A percentile compares a stretch with the other conserved stretches of the same genome.
Evolutionary conservation across 176 grass and related monocot genomes (phyloP).

Genomic region (Avena insularis): DNA sequence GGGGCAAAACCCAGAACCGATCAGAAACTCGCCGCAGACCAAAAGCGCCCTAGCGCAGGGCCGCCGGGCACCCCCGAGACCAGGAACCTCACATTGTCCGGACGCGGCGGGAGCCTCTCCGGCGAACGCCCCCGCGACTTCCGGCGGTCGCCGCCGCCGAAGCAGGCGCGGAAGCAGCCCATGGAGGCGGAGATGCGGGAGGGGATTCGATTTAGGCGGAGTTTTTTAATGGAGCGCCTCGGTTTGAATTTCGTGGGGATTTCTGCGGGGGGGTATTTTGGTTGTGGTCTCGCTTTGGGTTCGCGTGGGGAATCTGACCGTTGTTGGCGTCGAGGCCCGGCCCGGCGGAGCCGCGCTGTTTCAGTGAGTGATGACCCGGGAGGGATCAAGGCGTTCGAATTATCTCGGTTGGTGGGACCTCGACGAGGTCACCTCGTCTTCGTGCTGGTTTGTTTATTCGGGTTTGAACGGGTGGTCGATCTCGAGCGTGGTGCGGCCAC

Average conservation of each 20-base stretch:
- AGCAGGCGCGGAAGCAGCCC: conserved; percentile 95
- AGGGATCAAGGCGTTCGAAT: conserved; percentile 8
- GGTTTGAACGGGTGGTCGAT: not conserved
- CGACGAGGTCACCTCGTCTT: not conserved
- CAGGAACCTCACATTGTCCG: conserved; percentile 44
- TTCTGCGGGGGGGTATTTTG: conserved; percentile 11
- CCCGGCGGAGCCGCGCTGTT: not conserved
- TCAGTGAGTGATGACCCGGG: not conserved
- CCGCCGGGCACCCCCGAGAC: not conserved
- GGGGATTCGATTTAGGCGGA: not conserved
- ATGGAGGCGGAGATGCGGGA: conserved; percentile 50
- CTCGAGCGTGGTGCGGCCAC: not conserved
- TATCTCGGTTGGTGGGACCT: not conserved
- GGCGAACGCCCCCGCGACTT: conserved; percentile 27
- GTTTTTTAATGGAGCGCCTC: not conserved
- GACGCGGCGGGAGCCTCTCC: conserved; percentile 30
- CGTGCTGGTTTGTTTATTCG: not conserved
- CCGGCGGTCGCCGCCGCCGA: conserved; percentile 53
- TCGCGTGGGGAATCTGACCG: conserved; percentile 49
- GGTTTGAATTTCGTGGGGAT: conserved; percentile 14
- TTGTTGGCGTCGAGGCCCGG: conserved; percentile 43
- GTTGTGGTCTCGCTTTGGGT: conserved; percentile 3
- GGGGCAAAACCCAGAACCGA: not conserved
- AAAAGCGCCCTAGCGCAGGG: not conserved
- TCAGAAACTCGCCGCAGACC: conserved; percentile 19